A percentile compares a stretch with the other conserved stretches of the same genome.
Evolutionary conservation across 352 stramenopile genomes (phyloP).

Genomic region (Pythium brachiatum): DNA sequence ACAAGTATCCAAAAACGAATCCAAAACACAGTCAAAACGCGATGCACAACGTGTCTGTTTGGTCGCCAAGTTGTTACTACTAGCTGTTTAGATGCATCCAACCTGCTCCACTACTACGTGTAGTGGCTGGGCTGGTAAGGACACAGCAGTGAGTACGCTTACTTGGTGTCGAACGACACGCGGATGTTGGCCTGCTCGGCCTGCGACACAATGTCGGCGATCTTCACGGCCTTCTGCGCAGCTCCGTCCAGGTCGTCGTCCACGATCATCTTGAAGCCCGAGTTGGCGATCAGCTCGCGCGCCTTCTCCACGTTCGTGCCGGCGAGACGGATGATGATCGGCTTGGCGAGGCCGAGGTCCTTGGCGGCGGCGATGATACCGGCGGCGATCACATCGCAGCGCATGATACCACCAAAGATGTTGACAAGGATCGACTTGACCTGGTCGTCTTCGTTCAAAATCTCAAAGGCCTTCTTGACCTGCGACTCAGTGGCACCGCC

Average conservation of each 20-base stretch:
- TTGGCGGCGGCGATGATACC: conserved; percentile 97
- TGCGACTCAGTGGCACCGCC: conserved; percentile 92
- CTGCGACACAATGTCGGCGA: conserved; percentile 78
- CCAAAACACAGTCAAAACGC: neutral
- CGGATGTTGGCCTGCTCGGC: conserved; percentile 69
- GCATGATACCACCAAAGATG: conserved; percentile 99
- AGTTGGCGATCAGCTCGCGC: conserved; percentile 92
- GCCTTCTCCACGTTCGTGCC: conserved; percentile 97
- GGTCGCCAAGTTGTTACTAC: neutral
- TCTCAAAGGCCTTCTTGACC: conserved; percentile 88
- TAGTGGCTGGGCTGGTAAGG: neutral
- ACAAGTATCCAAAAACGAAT: too few relatives aligned
- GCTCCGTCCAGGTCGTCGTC: conserved; percentile 95
- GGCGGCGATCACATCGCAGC: conserved; percentile 95
- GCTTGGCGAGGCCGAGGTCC: conserved; percentile 96
- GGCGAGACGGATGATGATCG: conserved; percentile 97
- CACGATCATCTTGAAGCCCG: conserved; percentile 93
- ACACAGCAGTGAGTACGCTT: neutral
- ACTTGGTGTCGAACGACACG: conserved; percentile 62
- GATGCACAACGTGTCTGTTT: neutral
- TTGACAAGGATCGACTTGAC: conserved; percentile 99
- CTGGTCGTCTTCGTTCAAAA: conserved; percentile 88
- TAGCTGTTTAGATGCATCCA: conserved; percentile 2
- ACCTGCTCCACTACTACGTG: too few relatives aligned
- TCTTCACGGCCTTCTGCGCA: conserved; percentile 93